Base-by-base conservation (phyloP, 169 alveolate species). In the Plasmodium gonderi region DNA sequence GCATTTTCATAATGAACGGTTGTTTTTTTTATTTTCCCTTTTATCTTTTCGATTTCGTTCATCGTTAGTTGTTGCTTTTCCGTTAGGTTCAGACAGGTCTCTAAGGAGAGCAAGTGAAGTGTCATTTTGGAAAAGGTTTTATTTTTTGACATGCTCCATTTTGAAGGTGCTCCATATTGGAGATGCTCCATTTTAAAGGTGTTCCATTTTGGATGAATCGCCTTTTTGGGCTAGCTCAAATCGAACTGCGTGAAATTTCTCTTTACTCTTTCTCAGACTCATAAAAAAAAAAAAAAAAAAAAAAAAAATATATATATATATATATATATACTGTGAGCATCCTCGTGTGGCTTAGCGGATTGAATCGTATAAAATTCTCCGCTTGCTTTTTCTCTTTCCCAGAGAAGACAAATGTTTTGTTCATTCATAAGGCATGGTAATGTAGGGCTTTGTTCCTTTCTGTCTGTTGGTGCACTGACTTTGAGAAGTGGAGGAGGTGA, bases 41-140 rank as follows among this genome's bases (percentile, higher is more conserved):
- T 87, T 33, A 87, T 11, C 51, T 87, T 87, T 60, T 87, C 89
- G 4, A 87, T 87, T 26, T 87, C 93, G 47, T 75, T 87, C 17
- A 38, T 17, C 26, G 44, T 76, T 9, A 87, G 54, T 26, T 87
- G 93, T 12, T 87, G 89, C 75, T 87, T 87, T 38, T 76, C 93
- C 54, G 40, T 42, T 20, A 75, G 17, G 44, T 87, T 87, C 79
- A 87, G 44, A 3, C 14, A 42, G 14, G 29, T 40, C 45, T 33
- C 80, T 72, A 2, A 8, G 54, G 54, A 67, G 51, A 40, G 54
- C 29, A 6, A 40, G n/a, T 3, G 44, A 20, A 64, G 33, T 20
- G 8, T 3, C 9, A 75, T n/a, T 11, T 14, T 7, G 54, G n/a
- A 31, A 20, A 6, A 38, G 75, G 23, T n/a, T n/a, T n/a, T n/a